Evolutionary conservation across 179 eudicot species (phyloP).

Genomic region (Beta lomatogona): DNA sequence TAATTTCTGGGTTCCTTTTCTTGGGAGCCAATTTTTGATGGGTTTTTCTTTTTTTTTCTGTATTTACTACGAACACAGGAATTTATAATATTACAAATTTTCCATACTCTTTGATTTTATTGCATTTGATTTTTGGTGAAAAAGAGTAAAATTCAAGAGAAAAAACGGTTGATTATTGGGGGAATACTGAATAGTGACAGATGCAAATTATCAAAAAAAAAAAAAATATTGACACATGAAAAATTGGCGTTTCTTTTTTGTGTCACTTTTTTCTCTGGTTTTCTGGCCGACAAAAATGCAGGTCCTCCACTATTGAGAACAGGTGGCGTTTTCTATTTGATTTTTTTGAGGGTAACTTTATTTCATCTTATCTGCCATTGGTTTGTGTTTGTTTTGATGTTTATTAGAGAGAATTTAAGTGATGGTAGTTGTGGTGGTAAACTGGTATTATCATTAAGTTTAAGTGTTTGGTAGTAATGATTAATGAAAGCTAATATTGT

Average conservation of each 20-base stretch:
- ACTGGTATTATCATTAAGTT: no score
- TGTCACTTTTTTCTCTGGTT: neutral
- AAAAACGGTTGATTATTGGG: neutral
- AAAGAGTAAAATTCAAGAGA: neutral
- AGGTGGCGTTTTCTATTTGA: slow-evolving; percentile 9
- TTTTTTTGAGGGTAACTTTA: neutral
- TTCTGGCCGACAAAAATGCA: slow-evolving; percentile 10
- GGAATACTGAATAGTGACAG: neutral
- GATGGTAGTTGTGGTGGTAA: no score
- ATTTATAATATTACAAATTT: no score
- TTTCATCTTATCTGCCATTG: neutral
- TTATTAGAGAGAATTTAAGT: no score
- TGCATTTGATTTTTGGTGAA: neutral
- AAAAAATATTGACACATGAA: neutral
- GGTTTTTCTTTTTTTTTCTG: neutral
- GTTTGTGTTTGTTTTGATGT: neutral
- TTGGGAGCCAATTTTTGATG: slow-evolving; percentile 30
- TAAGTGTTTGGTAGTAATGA: no score
- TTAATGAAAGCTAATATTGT: no score
- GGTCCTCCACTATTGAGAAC: slow-evolving; percentile 6
- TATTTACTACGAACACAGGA: neutral
- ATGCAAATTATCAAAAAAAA: no score
- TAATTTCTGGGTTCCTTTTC: slow-evolving; percentile 23
- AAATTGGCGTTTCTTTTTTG: neutral
- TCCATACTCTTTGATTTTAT: neutral